Conservation (phyloP, 2,329 filamentous ascomycete species). For the Penicillium sp. region DNA sequence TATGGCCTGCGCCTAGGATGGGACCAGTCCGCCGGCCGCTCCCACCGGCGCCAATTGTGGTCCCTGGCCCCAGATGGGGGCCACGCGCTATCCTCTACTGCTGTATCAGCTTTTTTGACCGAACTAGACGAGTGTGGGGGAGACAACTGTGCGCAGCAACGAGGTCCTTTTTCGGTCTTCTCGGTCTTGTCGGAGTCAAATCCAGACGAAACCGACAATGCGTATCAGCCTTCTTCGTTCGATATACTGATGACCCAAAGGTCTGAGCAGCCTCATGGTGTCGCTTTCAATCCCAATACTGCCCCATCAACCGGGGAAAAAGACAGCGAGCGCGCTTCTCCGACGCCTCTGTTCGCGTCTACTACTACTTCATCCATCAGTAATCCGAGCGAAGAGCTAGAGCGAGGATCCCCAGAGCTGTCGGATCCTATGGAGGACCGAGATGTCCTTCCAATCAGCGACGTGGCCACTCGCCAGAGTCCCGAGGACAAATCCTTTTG, state of each 20-base stretch:
- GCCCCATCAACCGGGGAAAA: background rate
- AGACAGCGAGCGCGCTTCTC: background rate
- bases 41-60: slow-evolving; percentile 18
- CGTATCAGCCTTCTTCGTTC: background rate
- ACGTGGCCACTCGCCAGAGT: background rate
- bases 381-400: background rate
- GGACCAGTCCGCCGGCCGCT: slow-evolving; percentile 15
- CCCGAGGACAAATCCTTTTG: background rate
- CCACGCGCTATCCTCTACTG: slow-evolving; percentile 15
- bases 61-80: slow-evolving; percentile 3
- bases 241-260: background rate
- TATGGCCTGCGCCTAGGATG: slow-evolving; percentile 26
- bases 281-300: background rate
- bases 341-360: background rate
- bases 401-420: background rate
- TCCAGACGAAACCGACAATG: background rate
- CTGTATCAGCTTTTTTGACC: slow-evolving; percentile 18
- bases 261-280: background rate
- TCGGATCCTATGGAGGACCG: background rate
- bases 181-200: slow-evolving; percentile 7
- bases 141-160: slow-evolving; percentile 14
- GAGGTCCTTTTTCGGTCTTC: slow-evolving; percentile 28
- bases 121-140: slow-evolving; percentile 20
- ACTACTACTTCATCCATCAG: background rate
- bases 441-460: background rate